Conservation (phyloP, 2,329 filamentous ascomycete species). For the Trichoderma oligosporum region DNA sequence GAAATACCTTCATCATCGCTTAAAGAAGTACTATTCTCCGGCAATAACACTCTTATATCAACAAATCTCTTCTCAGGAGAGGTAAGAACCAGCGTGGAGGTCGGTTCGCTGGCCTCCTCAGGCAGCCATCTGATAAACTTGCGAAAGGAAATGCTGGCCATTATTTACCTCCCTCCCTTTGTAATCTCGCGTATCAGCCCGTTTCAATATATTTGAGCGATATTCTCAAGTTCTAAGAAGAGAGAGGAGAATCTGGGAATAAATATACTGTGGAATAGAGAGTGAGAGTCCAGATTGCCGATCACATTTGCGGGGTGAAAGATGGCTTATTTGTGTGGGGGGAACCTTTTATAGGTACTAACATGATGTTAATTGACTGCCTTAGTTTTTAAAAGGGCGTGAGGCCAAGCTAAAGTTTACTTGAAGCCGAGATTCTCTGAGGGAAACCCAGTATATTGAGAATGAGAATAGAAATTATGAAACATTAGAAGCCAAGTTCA, state of each 20-base stretch:
- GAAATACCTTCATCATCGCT: background rate
- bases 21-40: slow-evolving; percentile 19
- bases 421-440: background rate
- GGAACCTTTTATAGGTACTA: too few relatives aligned
- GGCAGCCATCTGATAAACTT: slow-evolving; percentile 58
- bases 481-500: too few relatives aligned
- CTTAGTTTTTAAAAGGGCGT: too few relatives aligned
- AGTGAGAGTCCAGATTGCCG: too few relatives aligned
- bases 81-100: slow-evolving; percentile 62
- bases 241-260: too few relatives aligned
- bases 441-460: background rate
- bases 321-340: too few relatives aligned
- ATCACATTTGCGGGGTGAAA: too few relatives aligned
- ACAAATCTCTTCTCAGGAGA: slow-evolving; percentile 55
- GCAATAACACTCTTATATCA: slow-evolving; percentile 53
- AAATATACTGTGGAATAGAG: too few relatives aligned
- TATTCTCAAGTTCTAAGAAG: too few relatives aligned
- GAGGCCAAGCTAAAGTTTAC: background rate
- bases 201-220: too few relatives aligned
- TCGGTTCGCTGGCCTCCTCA: slow-evolving; percentile 52
- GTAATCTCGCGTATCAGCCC: too few relatives aligned
- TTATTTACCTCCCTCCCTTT: slow-evolving; percentile 22
- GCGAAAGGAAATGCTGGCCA: slow-evolving; percentile 54
- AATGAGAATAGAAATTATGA: background rate
- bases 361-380: too few relatives aligned